Evolutionary conservation across 306 rosid species (phyloP), one percentile per base, ranked within the genome.

Genomic region (Clitoria ternatea): DNA sequence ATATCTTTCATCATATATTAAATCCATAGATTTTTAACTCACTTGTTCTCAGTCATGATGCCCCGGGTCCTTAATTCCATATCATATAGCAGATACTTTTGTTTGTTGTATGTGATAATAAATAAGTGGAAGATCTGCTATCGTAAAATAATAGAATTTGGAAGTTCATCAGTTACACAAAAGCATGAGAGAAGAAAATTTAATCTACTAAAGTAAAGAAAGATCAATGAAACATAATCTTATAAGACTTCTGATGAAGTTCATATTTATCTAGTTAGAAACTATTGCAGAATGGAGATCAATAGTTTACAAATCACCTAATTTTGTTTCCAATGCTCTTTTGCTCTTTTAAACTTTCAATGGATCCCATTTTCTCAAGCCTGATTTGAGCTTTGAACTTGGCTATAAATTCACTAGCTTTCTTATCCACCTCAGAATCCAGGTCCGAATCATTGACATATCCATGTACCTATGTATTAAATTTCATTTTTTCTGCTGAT

Each of bases 381-480:
- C 87, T 85, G 55, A 92, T 90, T 68, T 90, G 96, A 22, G 88
- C 91, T 77, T 90, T 82, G 69, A 92, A 92, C 79, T 82, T 92
- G 11, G 96, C 98, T 64, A 92, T 92, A 66, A 92, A 92, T 79
- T 86, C 96, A 18, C 91, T 87, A 3, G 96, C 98, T 83, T 90
- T 92, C 91, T 88, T 89, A 56, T 90, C 98, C 32, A 92, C 98
- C 86, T 89, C 92, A n/a, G 91, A 76, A 73, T 88, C 92, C 12
- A 81, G 52, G 47, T 74, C 89, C 22, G 85, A 79, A 70, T 81
- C 81, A 37, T 72, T 56, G 14, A 73, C 72, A 54, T 72, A 63
- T 39, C 70, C 85, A 27, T 80, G 62, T 35, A 67, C 70, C 53
- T 5, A n/a, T n/a, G n/a, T n/a, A n/a, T n/a, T n/a, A n/a, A n/a